Conservation (phyloP, 192 early-diverging fungal genomes). For the Fimicolochytrium jonesii region DNA sequence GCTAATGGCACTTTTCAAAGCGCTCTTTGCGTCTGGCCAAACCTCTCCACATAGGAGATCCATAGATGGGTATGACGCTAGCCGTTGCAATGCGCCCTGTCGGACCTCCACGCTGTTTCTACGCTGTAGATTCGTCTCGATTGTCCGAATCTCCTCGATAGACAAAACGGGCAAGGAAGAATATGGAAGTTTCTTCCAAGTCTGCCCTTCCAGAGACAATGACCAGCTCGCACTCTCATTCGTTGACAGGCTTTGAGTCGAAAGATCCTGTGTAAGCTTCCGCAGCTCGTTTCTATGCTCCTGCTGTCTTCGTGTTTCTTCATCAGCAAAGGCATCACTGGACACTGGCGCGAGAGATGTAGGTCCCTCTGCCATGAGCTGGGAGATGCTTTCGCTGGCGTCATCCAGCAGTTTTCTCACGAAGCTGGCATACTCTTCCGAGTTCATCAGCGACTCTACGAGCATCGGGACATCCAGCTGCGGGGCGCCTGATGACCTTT, state of each 20-base stretch:
- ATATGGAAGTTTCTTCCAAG: too few species aligned
- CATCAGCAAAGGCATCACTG: neutral
- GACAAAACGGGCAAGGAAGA: conserved; percentile 5
- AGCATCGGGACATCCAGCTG: conserved; percentile 15
- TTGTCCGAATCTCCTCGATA: conserved; percentile 37
- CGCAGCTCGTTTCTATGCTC: neutral
- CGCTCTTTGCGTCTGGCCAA: conserved; percentile 40
- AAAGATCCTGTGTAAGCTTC: conserved; percentile 23
- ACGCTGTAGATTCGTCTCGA: conserved; percentile 31
- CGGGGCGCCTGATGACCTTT: neutral
- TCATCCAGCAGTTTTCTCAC: conserved; percentile 30
- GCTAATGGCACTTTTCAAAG: conserved; percentile 28
- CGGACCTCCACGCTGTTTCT: conserved; percentile 29
- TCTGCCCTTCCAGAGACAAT: too few species aligned
- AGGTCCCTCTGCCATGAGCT: conserved; percentile 11
- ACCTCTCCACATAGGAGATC: conserved; percentile 50
- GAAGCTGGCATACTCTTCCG: conserved; percentile 37
- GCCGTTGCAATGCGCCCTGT: conserved; percentile 35
- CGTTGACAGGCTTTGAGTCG: conserved; percentile 37
- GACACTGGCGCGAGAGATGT: neutral
- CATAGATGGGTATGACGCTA: conserved; percentile 35
- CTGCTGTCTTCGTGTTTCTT: neutral
- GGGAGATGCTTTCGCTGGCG: conserved; percentile 8
- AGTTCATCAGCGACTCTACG: conserved; percentile 46
- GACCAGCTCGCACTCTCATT: conserved; percentile 30